Evolutionary conservation across 352 stramenopile genomes (phyloP).

Genomic region (Phytophthora cactorum): DNA sequence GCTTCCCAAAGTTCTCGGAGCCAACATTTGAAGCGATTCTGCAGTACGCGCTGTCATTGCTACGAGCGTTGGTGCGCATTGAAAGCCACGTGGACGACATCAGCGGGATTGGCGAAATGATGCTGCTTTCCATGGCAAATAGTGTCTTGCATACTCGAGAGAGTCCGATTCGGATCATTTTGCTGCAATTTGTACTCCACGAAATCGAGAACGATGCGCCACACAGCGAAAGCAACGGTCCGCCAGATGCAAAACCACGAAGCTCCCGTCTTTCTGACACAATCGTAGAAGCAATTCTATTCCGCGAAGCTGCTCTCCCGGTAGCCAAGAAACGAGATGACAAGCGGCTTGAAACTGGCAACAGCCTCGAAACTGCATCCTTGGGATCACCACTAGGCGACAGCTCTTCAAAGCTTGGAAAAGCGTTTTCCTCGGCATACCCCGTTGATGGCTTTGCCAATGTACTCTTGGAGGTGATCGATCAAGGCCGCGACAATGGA

Average conservation of each 20-base stretch:
- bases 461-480: constrained; percentile 64
- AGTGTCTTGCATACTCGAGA: constrained; percentile 33
- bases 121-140: constrained; percentile 59
- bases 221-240: background rate
- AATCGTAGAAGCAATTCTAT: constrained; percentile 53
- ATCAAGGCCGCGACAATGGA: constrained; percentile 30
- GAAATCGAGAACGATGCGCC: constrained; percentile 53
- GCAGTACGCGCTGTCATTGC: constrained; percentile 47
- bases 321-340: constrained; percentile 44
- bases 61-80: constrained; percentile 53
- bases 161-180: constrained; percentile 44
- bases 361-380: constrained; percentile 11
- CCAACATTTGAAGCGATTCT: constrained; percentile 54
- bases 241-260: background rate
- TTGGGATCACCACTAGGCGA: constrained; percentile 23
- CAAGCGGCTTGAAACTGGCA: constrained; percentile 33
- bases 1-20: constrained; percentile 56
- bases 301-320: constrained; percentile 20
- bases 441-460: constrained; percentile 45
- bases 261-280: constrained; percentile 32
- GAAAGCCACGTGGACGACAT: constrained; percentile 72
- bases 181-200: constrained; percentile 65
- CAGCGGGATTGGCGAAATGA: constrained; percentile 41
- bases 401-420: constrained; percentile 12
- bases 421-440: constrained; percentile 4